Evolutionary conservation across 495 filamentous ascomycete species (phyloP), one percentile per base, ranked within the genome.

Genomic region (Lindgomyces ingoldianus): DNA sequence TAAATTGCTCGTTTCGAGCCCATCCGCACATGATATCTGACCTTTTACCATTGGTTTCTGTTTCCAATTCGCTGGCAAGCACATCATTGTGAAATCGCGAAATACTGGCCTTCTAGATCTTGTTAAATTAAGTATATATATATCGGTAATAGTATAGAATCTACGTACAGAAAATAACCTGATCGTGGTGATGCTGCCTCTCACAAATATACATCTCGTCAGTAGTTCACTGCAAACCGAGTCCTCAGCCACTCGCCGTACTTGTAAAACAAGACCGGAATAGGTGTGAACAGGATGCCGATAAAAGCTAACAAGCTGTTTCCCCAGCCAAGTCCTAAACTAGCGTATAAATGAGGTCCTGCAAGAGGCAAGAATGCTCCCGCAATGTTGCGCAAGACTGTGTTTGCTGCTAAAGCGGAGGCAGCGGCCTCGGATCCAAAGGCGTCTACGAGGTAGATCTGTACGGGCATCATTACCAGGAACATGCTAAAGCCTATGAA

Each of bases 381-480:
- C 4, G 39, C 21, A 1, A 68, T 1, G n/a, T 19, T 71, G 0
- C 74, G 73, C 14, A 73, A 33, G 16, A 76, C 12, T 18, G 55
- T 74, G 39, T 59, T 72, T 9, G 73, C 74, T 10, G 57, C 73
- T n/a, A 75, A 58, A 19, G 75, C 75, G 18, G 73, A 74, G 19
- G 75, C 74, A 9, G 72, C 70, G 9, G 62, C 72, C 48, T 73
- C 51, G 3, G 53, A 53, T 27, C 73, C 64, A 27, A 74, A 77
- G 11, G 67, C 56, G 60, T 78, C 76, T 24, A 78, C 60, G 10
- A 75, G 63, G 47, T 78, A 77, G 24, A 72, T 57, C 57, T 77
- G 74, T n/a, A 68, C 57, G 4, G 75, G 71, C 68, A 74, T 76
- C 65, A 54, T 41, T 14, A 60, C n/a, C 16, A 60, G 26, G 14